These are phyloP conservation scores for Neurospora sp. DNA, from an alignment of 2,329 filamentous ascomycete genomes.

Conservation along the genomic window DNA sequence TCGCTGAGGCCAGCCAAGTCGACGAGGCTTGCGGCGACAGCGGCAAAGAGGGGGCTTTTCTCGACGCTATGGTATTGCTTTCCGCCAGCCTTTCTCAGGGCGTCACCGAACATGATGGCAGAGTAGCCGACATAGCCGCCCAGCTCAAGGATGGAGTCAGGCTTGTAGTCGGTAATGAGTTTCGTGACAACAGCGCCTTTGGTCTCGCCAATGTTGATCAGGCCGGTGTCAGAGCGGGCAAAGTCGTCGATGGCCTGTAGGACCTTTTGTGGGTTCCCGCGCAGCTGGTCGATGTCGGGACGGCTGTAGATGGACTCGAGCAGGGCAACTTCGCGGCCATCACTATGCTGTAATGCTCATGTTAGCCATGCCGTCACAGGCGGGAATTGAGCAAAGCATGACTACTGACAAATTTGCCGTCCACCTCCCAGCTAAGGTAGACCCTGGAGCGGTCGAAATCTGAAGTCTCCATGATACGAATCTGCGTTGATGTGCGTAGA, in stretches of 20 bases:
- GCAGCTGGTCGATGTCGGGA: constrained; percentile 51
- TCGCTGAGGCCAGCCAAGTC: constrained; percentile 65
- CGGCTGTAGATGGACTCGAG: constrained; percentile 59
- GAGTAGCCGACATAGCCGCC: constrained; percentile 80
- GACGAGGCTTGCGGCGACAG: constrained; percentile 58
- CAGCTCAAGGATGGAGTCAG: constrained; percentile 47
- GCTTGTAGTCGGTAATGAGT: constrained; percentile 54
- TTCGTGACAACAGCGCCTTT: constrained; percentile 65
- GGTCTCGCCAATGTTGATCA: constrained; percentile 72
- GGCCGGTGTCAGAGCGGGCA: constrained; percentile 48
- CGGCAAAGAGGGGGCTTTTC: constrained; percentile 62
- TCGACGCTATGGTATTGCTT: constrained; percentile 63
- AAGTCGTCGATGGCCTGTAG: constrained; percentile 63
- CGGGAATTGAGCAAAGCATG: neutral
- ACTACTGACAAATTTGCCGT: constrained; percentile 8
- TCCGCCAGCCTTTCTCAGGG: constrained; percentile 53
- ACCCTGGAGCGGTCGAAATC: neutral
- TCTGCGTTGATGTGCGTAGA: neutral
- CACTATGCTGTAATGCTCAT: constrained; percentile 41
- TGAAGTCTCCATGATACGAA: neutral
- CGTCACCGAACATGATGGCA: constrained; percentile 62
- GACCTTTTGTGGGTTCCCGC: constrained; percentile 53
- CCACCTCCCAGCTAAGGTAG: constrained; percentile 9
- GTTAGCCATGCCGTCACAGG: constrained; percentile 7
- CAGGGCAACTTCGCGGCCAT: constrained; percentile 65